These are phyloP conservation scores for Chaetomium tenue DNA, from an alignment of 495 filamentous ascomycete genomes.

Conservation along the genomic window DNA sequence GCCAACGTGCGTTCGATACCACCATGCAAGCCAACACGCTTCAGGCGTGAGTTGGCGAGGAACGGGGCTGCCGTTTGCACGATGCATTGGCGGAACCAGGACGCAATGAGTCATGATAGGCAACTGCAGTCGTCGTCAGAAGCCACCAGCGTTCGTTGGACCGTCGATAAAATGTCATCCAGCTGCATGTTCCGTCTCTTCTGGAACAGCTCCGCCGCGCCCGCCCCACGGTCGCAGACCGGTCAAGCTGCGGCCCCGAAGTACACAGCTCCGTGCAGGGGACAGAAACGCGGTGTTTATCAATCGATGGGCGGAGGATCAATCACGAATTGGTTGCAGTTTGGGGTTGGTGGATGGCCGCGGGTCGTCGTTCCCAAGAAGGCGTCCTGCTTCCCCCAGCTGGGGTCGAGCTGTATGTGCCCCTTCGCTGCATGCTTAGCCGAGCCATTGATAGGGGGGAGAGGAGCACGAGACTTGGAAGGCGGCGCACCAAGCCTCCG, in stretches of 20 bases:
- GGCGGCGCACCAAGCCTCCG: not conserved
- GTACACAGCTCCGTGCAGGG: not conserved
- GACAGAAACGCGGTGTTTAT: not conserved
- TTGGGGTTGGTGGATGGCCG: not conserved
- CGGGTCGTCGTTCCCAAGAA: slow-evolving; percentile 2
- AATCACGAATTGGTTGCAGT: not conserved
- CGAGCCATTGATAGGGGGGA: slow-evolving; percentile 7
- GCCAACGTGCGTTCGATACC: not conserved
- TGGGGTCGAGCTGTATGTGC: slow-evolving; percentile 10
- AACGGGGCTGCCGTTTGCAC: not conserved
- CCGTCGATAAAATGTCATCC: not conserved
- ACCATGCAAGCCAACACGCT: not conserved
- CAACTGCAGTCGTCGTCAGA: not conserved
- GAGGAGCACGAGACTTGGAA: slow-evolving; percentile 2
- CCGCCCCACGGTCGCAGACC: slow-evolving; percentile 1
- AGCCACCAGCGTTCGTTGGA: not conserved
- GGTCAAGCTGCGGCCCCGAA: not conserved
- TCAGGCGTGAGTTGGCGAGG: not conserved
- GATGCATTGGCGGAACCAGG: not conserved
- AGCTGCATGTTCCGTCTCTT: not conserved
- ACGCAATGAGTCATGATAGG: not conserved
- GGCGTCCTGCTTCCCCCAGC: not conserved
- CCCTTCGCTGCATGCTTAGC: slow-evolving; percentile 19
- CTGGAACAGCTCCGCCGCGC: not conserved
- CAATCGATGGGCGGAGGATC: not conserved